Evolutionary conservation across 2,329 filamentous ascomycete species (phyloP), one percentile per base, ranked within the genome.

Genomic region (Botrytis fragariae): DNA sequence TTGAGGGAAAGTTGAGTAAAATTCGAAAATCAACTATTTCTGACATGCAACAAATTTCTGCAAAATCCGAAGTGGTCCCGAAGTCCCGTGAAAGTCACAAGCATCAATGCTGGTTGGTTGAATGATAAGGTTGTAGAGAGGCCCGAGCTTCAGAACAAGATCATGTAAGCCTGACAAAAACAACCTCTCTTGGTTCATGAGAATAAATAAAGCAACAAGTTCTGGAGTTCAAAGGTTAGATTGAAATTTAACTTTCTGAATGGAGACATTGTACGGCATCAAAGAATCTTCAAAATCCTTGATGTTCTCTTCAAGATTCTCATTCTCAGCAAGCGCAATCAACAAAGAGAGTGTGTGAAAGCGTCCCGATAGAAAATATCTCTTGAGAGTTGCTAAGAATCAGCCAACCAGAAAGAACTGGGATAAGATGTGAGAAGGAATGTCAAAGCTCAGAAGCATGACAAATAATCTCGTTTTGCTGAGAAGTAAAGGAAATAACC

Each of bases 181-280:
- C 35, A 68, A 42, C 9, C 45, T 39, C n/a, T 68, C 25, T 68
- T 42, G 10, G 35, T 32, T 42, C n/a, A 42, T 65, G 6, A 65
- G 29, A 35, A 32, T 25, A 10, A 20, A 18, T 25, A 42, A 12
- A 68, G 18, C 10, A 5, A 57, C 10, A 57, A 1, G n/a, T 29
- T 16, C n/a, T 16, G 16, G 29, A 12, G 48, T 39, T 29, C 18
- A 25, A 25, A 42, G 6, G 20, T 22, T 16, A 10, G 7, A 42
- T 18, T 8, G 14, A 25, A 2, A 9, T 29, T 10, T 42, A 3
- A 29, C 14, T n/a, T 16, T 1, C 14, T 63, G 16, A 29, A n/a
- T 44, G 25, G 1, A 63, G 0, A 16, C 1, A 29, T 57, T 32
- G 10, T 2, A 3, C 9, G 6, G 0, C 9, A 9, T 25, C 62